Evolutionary conservation across 148 eudicot genomes (phyloP).

Genomic region (Cornus kousa): DNA sequence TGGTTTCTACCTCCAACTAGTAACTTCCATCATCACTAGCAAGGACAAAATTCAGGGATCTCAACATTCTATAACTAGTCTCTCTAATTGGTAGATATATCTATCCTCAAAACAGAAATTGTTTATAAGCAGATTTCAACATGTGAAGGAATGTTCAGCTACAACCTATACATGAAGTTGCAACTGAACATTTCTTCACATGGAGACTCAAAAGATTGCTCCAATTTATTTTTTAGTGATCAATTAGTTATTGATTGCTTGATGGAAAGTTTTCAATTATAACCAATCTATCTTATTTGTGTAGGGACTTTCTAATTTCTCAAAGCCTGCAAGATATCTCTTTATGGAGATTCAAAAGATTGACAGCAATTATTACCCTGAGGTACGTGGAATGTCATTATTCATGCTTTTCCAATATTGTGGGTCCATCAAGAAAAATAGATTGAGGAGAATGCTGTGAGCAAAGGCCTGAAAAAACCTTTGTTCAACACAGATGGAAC

Average conservation of each 20-base stretch:
- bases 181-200: neutral
- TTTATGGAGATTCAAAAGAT: conserved; percentile 56
- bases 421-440: neutral
- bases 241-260: neutral
- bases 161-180: neutral
- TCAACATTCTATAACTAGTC: too few species aligned
- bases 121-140: neutral
- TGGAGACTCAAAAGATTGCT: neutral
- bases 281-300: neutral
- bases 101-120: neutral
- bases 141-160: neutral
- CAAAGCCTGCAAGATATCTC: conserved; percentile 57
- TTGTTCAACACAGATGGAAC: too few species aligned
- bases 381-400: conserved; percentile 31
- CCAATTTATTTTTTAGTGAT: neutral
- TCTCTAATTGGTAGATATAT: neutral
- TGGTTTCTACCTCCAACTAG: too few species aligned
- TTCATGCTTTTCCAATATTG: neutral
- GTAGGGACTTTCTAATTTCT: conserved; percentile 52
- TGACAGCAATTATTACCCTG: conserved; percentile 67
- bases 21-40: too few species aligned
- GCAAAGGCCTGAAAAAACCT: too few species aligned
- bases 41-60: too few species aligned
- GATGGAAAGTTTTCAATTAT: neutral
- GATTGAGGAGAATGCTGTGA: neutral